A percentile compares a stretch with the other conserved stretches of the same genome.
Conservation (phyloP, 2,329 filamentous ascomycete species). For the Monilinia laxa region DNA sequence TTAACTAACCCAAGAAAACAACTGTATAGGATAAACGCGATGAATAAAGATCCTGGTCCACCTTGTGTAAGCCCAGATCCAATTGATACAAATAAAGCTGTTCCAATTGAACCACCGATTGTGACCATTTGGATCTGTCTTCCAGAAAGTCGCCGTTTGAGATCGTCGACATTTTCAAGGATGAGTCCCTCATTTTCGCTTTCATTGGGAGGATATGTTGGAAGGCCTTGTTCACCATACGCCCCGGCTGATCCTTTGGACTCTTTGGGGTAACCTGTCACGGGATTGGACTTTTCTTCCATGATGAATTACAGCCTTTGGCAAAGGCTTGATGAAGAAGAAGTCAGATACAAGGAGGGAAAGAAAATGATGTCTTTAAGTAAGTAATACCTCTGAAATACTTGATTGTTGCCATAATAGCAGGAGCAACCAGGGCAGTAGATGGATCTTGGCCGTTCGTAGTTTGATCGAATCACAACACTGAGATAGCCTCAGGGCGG, state of each 20-base stretch:
- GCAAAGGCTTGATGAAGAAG: background rate
- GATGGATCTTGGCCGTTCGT: constrained; percentile 2
- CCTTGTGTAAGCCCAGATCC: constrained; percentile 44
- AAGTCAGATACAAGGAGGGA: background rate
- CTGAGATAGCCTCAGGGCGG: background rate
- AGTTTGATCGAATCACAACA: constrained; percentile 8
- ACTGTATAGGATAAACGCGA: constrained; percentile 47
- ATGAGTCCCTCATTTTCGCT: constrained; percentile 20
- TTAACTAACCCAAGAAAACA: constrained; percentile 44
- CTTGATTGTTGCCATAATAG: background rate
- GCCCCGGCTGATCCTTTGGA: constrained; percentile 25
- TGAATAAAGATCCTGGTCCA: constrained; percentile 43
- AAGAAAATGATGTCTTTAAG: no score
- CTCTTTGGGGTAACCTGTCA: constrained; percentile 16
- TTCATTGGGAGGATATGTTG: background rate
- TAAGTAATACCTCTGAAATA: background rate
- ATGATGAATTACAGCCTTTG: background rate
- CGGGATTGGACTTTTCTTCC: constrained; percentile 26
- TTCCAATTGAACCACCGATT: constrained; percentile 50
- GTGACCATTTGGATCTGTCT: constrained; percentile 52
- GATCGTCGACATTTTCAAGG: constrained; percentile 31
- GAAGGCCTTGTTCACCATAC: constrained; percentile 24
- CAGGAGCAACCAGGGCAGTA: background rate
- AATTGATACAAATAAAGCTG: constrained; percentile 49
- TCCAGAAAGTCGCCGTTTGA: constrained; percentile 43